phyloP scores from a whole-genome alignment of 2,329 filamentous ascomycete species.

The Geosmithia flava region DNA sequence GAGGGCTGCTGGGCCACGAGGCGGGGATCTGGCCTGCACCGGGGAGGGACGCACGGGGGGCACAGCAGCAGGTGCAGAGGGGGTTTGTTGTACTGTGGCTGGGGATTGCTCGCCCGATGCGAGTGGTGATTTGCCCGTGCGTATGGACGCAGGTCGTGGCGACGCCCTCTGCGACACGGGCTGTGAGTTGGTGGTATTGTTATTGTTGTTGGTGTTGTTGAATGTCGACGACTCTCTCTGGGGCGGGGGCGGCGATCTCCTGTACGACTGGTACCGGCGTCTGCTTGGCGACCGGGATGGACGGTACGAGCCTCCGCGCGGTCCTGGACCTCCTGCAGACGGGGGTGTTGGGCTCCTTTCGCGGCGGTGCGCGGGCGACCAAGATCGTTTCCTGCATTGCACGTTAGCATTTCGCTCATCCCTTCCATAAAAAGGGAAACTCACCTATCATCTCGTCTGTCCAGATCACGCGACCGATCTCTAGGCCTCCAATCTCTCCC shows the following conservation, averaged over 20 bases:
- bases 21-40: constrained; percentile 28
- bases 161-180: constrained; percentile 38
- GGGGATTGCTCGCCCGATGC: constrained; percentile 29
- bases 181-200: constrained; percentile 22
- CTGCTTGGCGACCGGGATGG: constrained; percentile 38
- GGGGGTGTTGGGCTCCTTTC: constrained; percentile 23
- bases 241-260: constrained; percentile 30
- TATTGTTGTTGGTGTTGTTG: constrained; percentile 4
- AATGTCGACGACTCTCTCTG: constrained; percentile 34
- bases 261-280: constrained; percentile 29
- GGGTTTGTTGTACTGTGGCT: background rate
- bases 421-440: background rate
- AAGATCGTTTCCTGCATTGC: constrained; percentile 34
- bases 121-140: constrained; percentile 30
- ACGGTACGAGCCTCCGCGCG: constrained; percentile 31
- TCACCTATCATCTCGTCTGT: constrained; percentile 17
- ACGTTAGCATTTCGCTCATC: constrained; percentile 5
- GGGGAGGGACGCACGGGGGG: background rate
- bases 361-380: constrained; percentile 39
- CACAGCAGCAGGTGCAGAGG: background rate
- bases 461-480: constrained; percentile 3
- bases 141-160: constrained; percentile 33
- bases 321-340: constrained; percentile 7
- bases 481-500: constrained; percentile 2
- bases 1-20: constrained; percentile 41